Conservation (phyloP, 345 rosid species). For the Arabis alpina region DNA sequence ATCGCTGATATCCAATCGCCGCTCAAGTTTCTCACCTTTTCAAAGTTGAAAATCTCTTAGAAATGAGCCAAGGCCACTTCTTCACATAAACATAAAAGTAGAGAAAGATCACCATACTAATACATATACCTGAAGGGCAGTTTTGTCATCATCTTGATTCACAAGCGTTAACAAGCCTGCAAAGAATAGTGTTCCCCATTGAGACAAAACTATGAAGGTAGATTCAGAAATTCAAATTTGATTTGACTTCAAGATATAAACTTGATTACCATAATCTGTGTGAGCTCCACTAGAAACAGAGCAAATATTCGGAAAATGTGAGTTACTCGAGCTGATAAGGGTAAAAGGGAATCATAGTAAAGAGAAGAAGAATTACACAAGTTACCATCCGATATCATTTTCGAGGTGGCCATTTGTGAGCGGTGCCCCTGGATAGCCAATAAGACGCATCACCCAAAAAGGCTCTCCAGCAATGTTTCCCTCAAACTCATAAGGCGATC, state of each 20-base stretch:
- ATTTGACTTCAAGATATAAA: neutral
- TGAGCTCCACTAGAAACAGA: constrained; percentile 67
- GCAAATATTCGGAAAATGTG: neutral
- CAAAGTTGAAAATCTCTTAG: neutral
- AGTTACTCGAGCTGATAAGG: constrained; percentile 19
- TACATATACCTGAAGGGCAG: constrained; percentile 72
- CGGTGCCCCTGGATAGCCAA: constrained; percentile 75
- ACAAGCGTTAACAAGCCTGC: constrained; percentile 77
- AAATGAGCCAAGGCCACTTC: neutral
- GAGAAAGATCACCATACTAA: neutral
- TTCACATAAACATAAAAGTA: neutral
- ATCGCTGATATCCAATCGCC: constrained; percentile 92
- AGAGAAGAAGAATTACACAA: constrained; percentile 15
- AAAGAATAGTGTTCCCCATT: neutral
- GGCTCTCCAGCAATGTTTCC: constrained; percentile 78
- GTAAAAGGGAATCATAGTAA: neutral
- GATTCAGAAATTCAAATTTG: neutral
- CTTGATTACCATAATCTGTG: constrained; percentile 79
- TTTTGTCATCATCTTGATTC: constrained; percentile 81
- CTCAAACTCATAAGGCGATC: constrained; percentile 72
- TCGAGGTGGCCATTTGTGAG: constrained; percentile 36
- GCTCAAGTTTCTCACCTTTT: constrained; percentile 73
- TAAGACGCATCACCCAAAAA: constrained; percentile 84
- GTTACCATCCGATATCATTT: constrained; percentile 85
- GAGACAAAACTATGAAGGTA: neutral